phyloP scores from a whole-genome alignment of 225 moss, liverwort and hornwort species.

The Bryum argenteum region DNA sequence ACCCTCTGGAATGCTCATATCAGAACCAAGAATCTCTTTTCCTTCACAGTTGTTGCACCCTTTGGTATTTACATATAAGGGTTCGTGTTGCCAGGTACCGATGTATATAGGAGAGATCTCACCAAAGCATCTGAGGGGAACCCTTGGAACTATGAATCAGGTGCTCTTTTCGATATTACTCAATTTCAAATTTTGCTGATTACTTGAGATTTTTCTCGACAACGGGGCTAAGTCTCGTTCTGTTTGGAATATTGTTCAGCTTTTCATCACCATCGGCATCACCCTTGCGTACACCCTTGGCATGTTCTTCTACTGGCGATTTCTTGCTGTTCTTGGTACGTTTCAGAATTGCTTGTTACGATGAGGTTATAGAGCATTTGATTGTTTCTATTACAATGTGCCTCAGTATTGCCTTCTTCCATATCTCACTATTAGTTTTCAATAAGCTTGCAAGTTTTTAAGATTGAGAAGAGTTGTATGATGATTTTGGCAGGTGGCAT shows the following conservation, averaged over 20 bases:
- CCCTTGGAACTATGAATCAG: constrained; percentile 90
- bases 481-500: constrained; percentile 50
- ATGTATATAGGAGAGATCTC: constrained; percentile 72
- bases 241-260: constrained; percentile 48
- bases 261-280: constrained; percentile 66
- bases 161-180: constrained; percentile 36
- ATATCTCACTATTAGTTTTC: too few species aligned
- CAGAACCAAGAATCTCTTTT: neutral
- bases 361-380: neutral
- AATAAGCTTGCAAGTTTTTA: too few species aligned
- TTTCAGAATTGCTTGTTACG: constrained; percentile 15
- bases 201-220: neutral
- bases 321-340: constrained; percentile 71
- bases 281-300: constrained; percentile 69
- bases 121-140: constrained; percentile 78
- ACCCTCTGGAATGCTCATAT: constrained; percentile 1
- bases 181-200: neutral
- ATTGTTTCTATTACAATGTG: too few species aligned
- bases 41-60: neutral
- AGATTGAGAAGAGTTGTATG: neutral
- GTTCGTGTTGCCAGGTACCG: constrained; percentile 57
- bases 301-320: constrained; percentile 71
- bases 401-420: too few species aligned
- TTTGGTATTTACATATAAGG: neutral
- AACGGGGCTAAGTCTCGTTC: constrained; percentile 20